Percentiles rank a stretch among this genome's conserved stretches.
phyloP scores from a whole-genome alignment of 2,329 filamentous ascomycete species.

The Phialophora macrospora region DNA sequence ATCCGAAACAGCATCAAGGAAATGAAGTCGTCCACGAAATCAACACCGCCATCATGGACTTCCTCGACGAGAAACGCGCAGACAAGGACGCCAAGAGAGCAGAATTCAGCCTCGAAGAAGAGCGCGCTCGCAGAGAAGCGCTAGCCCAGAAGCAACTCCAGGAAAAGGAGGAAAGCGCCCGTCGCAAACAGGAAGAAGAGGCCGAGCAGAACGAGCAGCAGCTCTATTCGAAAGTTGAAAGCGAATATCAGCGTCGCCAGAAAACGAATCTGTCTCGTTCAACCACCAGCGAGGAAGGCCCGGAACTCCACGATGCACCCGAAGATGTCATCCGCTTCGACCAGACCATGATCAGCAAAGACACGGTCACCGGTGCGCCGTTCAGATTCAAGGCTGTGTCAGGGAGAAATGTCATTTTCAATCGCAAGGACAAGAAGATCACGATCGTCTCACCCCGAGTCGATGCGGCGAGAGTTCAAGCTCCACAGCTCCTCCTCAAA shows the following conservation, averaged over 20 bases:
- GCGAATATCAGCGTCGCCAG: constrained; percentile 29
- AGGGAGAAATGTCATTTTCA: constrained; percentile 69
- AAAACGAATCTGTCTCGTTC: constrained; percentile 28
- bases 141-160: constrained; percentile 28
- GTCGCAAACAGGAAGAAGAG: constrained; percentile 34
- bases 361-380: constrained; percentile 63
- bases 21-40: constrained; percentile 35
- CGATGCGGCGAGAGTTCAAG: constrained; percentile 60
- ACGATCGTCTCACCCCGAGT: constrained; percentile 72
- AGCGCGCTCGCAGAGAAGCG: constrained; percentile 33
- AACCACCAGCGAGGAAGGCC: constrained; percentile 26
- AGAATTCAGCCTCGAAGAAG: constrained; percentile 37
- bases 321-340: constrained; percentile 49
- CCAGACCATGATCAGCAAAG: constrained; percentile 59
- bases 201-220: constrained; percentile 31
- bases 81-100: constrained; percentile 30
- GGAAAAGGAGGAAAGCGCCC: constrained; percentile 26
- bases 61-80: constrained; percentile 28
- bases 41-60: constrained; percentile 35
- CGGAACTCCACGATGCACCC: constrained; percentile 29
- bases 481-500: constrained; percentile 73
- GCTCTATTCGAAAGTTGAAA: constrained; percentile 34
- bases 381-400: constrained; percentile 73
- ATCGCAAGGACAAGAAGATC: constrained; percentile 69
- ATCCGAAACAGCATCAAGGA: constrained; percentile 28